Evolutionary conservation across 2,329 filamentous ascomycete species (phyloP), one percentile per base, ranked within the genome.

Genomic region (Lasiodiplodia sp.): DNA sequence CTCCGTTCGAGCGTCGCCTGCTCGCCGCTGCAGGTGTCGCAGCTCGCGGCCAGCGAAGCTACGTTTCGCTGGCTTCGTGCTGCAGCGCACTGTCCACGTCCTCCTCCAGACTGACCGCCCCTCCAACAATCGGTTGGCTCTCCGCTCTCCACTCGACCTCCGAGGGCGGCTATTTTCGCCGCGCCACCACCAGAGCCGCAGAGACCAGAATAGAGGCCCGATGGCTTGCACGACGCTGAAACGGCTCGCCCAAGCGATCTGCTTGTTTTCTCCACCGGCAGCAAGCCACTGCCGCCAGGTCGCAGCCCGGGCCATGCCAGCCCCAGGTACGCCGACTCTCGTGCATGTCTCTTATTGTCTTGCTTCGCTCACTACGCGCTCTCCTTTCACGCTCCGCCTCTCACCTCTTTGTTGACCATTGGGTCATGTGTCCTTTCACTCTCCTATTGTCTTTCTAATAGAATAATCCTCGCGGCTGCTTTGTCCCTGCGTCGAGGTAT

Each of bases 141-240:
- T 72, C 71, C 77, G 73, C 73, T 71, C 72, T 74, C 73, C 71
- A 71, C 71, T 74, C 74, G 74, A 71, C 74, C 72, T 71, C 69
- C 72, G 66, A 73, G 78, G 79, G 79, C 78, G 79, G 76, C 73
- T 79, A 80, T 75, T 73, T 73, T 40, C 25, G 74, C 75, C 75
- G 74, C 75, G 60, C 75, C 71, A 77, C 73, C 75, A 71, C 69
- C 31, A 70, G 71, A 78, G 73, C 73, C 73, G 73, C 75, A 74
- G 73, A 71, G 77, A 77, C 77, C 76, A 77, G 71, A 77, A 78
- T 79, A 79, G 79, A 81, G 81, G 77, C 78, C 77, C 78, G 78
- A 72, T 74, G 76, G 76, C 77, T 74, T 78, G 79, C 75, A 77
- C 79, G 75, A 70, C 76, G 75, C 72, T 73, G 81, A 81, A 81